Conservation (phyloP, 2,329 filamentous ascomycete genomes). For the Basipetospora chlamydospora region DNA sequence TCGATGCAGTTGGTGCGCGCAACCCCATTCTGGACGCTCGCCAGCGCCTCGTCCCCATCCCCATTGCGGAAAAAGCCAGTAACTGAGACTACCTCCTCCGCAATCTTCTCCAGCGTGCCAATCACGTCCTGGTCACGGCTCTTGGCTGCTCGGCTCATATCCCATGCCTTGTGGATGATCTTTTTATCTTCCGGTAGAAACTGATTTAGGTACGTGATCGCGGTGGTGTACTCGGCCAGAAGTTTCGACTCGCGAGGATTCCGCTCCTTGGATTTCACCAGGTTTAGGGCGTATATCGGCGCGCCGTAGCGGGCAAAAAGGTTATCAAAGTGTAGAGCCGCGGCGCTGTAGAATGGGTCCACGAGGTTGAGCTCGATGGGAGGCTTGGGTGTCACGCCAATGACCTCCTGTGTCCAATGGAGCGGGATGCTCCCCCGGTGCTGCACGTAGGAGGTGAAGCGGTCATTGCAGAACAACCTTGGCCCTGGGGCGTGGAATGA, state of each 20-base stretch:
- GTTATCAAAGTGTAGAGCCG: constrained; percentile 88
- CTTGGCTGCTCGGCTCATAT: constrained; percentile 95
- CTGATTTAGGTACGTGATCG: constrained; percentile 86
- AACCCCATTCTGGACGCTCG: constrained; percentile 75
- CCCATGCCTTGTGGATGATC: constrained; percentile 90
- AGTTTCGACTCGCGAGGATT: constrained; percentile 86
- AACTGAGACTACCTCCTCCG: constrained; percentile 67
- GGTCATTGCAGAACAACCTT: constrained; percentile 71
- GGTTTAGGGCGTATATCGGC: constrained; percentile 79
- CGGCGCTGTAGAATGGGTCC: constrained; percentile 88
- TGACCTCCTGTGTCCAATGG: constrained; percentile 95
- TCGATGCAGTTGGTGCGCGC: constrained; percentile 97
- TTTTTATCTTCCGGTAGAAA: constrained; percentile 72
- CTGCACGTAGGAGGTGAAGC: constrained; percentile 92
- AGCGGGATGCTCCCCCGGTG: constrained; percentile 93
- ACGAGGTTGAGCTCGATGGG: constrained; percentile 92
- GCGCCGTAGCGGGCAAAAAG: constrained; percentile 86
- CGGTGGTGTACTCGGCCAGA: constrained; percentile 71
- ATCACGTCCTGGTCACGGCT: constrained; percentile 88
- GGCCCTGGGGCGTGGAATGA: constrained; percentile 89
- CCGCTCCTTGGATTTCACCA: constrained; percentile 80
- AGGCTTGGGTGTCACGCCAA: constrained; percentile 88
- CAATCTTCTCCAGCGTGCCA: constrained; percentile 75
- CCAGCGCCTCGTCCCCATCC: constrained; percentile 47
- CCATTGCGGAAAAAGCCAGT: constrained; percentile 96